These are phyloP conservation scores for Pseudozyma pruni DNA, from an alignment of 1,284 basidiomycete genomes.

Conservation along the genomic window DNA sequence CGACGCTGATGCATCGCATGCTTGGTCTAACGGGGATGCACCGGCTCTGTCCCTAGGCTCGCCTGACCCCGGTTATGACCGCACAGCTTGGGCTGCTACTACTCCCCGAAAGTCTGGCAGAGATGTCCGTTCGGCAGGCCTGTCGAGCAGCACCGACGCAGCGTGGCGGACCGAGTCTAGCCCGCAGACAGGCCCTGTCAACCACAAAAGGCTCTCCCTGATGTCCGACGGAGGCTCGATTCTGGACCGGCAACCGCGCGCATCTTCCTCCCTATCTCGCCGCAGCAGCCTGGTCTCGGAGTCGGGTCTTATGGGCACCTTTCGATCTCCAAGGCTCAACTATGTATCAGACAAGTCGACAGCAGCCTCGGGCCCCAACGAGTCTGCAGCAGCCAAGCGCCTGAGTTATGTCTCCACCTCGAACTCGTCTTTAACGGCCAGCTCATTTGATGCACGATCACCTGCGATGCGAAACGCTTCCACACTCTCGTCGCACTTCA, in stretches of 20 bases:
- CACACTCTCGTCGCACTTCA: slow-evolving; percentile 23
- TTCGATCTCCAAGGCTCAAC: slow-evolving; percentile 43
- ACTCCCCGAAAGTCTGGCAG: slow-evolving; percentile 51
- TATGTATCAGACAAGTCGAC: slow-evolving; percentile 35
- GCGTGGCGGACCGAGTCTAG: slow-evolving; percentile 13
- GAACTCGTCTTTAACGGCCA: slow-evolving; percentile 26
- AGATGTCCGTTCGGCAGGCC: slow-evolving; percentile 18
- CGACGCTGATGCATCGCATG: slow-evolving; percentile 19
- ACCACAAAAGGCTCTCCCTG: slow-evolving; percentile 47
- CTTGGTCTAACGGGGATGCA: slow-evolving; percentile 25
- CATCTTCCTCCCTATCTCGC: slow-evolving; percentile 33
- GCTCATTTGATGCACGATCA: slow-evolving; percentile 22
- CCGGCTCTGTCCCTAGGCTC: slow-evolving; percentile 25
- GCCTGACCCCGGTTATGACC: slow-evolving; percentile 24
- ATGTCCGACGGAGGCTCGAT: slow-evolving; percentile 41
- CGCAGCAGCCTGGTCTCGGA: slow-evolving; percentile 45
- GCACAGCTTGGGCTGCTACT: slow-evolving; percentile 29
- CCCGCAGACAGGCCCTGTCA: slow-evolving; percentile 13
- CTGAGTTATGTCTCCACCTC: slow-evolving; percentile 56
- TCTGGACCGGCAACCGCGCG: slow-evolving; percentile 24
- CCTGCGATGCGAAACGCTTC: slow-evolving; percentile 31
- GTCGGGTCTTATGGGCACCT: slow-evolving; percentile 14
- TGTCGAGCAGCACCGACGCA: background rate
- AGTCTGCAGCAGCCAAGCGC: slow-evolving; percentile 51
- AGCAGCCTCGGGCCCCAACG: slow-evolving; percentile 41